A percentile compares a stretch with the other conserved stretches of the same genome.
Conservation (phyloP, 768 basidiomycete species). For the Nidularia pulvinata region DNA sequence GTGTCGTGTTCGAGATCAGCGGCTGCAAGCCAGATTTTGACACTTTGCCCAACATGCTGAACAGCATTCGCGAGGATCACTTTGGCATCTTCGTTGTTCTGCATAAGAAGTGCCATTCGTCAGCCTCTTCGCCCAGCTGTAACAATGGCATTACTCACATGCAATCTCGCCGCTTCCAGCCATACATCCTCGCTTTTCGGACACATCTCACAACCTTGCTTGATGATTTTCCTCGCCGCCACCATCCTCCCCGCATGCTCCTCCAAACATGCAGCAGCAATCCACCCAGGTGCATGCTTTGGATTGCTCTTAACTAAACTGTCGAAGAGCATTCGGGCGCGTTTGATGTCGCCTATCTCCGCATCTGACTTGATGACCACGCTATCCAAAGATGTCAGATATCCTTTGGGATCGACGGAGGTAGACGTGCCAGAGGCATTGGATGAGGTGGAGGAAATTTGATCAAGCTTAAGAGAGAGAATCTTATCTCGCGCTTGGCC, state of each 20-base stretch:
- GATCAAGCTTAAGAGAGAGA: constrained; percentile 90
- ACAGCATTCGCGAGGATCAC: constrained; percentile 93
- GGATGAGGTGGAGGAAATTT: constrained; percentile 76
- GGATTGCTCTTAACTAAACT: constrained; percentile 97
- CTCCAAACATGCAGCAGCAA: constrained; percentile 94
- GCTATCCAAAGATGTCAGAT: constrained; percentile 92
- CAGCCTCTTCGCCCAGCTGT: background rate
- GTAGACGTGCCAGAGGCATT: constrained; percentile 59
- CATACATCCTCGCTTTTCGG: constrained; percentile 97
- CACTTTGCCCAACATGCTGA: constrained; percentile 91
- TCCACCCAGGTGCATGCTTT: constrained; percentile 98
- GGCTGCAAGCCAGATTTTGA: constrained; percentile 96
- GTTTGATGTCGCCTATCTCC: constrained; percentile 98
- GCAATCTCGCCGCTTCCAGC: constrained; percentile 95
- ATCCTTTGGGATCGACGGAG: constrained; percentile 97
- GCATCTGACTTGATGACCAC: constrained; percentile 91
- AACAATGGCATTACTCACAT: constrained; percentile 50
- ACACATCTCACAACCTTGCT: constrained; percentile 93
- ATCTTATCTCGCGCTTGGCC: constrained; percentile 97
- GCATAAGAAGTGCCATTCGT: background rate
- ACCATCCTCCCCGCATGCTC: constrained; percentile 98
- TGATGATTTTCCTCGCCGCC: constrained; percentile 90
- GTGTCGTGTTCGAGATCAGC: constrained; percentile 86
- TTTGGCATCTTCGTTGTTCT: constrained; percentile 95
- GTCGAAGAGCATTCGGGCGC: constrained; percentile 94